A percentile compares a stretch with the other conserved stretches of the same genome.
phyloP scores from a whole-genome alignment of 2,329 filamentous ascomycete genomes.

The Aureobasidium sp. region DNA sequence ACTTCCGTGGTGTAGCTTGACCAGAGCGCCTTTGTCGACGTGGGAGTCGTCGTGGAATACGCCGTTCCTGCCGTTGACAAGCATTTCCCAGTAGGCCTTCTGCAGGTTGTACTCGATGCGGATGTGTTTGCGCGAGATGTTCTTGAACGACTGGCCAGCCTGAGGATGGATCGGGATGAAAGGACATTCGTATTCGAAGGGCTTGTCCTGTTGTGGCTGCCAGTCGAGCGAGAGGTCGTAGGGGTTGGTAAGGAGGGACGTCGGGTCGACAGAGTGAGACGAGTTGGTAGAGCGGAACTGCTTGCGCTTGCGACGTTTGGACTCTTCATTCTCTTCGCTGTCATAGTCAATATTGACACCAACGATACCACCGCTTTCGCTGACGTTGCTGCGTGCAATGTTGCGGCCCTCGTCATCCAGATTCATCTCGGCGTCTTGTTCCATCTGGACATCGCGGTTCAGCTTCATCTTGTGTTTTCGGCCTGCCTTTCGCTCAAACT shows the following conservation, averaged over 20 bases:
- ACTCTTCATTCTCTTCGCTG: constrained; percentile 12
- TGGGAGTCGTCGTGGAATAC: constrained; percentile 54
- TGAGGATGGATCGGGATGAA: constrained; percentile 66
- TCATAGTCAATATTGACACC: constrained; percentile 15
- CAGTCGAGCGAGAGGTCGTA: constrained; percentile 11
- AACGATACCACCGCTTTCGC: constrained; percentile 22
- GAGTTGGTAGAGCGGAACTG: constrained; percentile 14
- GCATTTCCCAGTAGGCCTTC: constrained; percentile 55
- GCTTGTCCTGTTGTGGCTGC: constrained; percentile 8
- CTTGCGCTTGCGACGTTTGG: constrained; percentile 27
- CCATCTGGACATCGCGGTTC: constrained; percentile 15
- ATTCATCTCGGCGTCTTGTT: constrained; percentile 14
- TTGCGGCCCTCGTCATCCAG: constrained; percentile 3
- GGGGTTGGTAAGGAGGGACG: constrained; percentile 12
- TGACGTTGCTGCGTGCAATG: constrained; percentile 19
- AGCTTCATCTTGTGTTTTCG: constrained; percentile 14
- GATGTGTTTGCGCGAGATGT: constrained; percentile 65
- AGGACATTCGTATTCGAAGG: constrained; percentile 12
- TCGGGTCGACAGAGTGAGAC: constrained; percentile 12
- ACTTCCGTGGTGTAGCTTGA: constrained; percentile 54
- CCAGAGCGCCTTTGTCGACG: constrained; percentile 40
- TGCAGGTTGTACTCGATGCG: constrained; percentile 62
- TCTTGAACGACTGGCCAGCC: constrained; percentile 55
- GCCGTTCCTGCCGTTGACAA: constrained; percentile 55
- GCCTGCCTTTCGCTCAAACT: constrained; percentile 12